phyloP scores from a whole-genome alignment of 306 rosid genomes.

The Lotus japonicus region DNA sequence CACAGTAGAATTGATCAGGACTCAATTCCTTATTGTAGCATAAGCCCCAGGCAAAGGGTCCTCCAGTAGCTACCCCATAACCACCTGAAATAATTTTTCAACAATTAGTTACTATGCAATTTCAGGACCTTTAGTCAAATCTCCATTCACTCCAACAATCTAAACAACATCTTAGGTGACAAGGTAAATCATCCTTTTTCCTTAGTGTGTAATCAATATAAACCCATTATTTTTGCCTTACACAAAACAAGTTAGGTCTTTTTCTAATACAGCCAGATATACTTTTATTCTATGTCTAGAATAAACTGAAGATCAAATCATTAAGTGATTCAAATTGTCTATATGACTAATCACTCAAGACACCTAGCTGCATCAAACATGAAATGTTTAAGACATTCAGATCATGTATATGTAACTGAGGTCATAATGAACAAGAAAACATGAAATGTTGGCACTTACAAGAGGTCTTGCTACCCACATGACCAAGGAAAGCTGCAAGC shows the following conservation, averaged over 20 bases:
- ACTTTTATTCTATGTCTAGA: background rate
- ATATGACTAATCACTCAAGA: background rate
- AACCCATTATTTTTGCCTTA: no score
- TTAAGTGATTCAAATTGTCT: background rate
- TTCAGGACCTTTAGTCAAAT: background rate
- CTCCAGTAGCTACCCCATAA: slow-evolving; percentile 96
- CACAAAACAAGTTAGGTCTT: background rate
- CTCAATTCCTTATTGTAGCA: slow-evolving; percentile 93
- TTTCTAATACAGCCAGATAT: background rate
- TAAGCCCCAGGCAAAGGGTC: slow-evolving; percentile 97
- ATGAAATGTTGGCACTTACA: slow-evolving; percentile 42
- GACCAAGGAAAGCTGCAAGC: slow-evolving; percentile 85
- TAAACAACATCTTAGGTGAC: background rate
- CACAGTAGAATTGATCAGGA: slow-evolving; percentile 82
- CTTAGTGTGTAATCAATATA: no score
- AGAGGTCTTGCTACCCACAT: slow-evolving; percentile 87
- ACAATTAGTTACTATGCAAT: background rate
- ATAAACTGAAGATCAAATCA: background rate
- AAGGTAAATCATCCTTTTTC: no score
- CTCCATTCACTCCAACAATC: background rate
- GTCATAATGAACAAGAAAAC: background rate
- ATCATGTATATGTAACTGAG: background rate
- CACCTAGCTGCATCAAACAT: background rate
- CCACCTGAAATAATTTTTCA: slow-evolving; percentile 58
- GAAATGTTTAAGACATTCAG: background rate